These are phyloP conservation scores for Knoxia roxburghii DNA, from an alignment of 257 asterid species.

Conservation along the genomic window DNA sequence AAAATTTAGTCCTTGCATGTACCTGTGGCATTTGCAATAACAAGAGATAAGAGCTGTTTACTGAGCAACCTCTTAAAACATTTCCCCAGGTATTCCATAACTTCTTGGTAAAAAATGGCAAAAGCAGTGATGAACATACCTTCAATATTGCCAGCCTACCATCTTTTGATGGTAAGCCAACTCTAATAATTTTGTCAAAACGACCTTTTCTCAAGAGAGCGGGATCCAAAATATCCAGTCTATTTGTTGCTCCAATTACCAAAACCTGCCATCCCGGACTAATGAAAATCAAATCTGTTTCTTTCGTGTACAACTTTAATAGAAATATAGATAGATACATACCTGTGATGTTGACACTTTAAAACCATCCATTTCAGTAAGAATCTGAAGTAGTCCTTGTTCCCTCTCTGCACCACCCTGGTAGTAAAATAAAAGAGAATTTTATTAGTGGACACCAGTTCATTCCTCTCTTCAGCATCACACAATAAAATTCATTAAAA, in stretches of 20 bases:
- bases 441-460: not conserved
- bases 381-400: slow-evolving; percentile 95
- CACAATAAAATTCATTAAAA: not conserved
- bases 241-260: slow-evolving; percentile 96
- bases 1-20: slow-evolving; percentile 94
- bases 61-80: not conserved
- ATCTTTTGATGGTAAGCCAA: slow-evolving; percentile 91
- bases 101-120: not conserved
- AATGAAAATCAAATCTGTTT: not conserved
- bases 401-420: slow-evolving; percentile 99
- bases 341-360: slow-evolving; percentile 92
- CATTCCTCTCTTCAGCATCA: not conserved
- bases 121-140: slow-evolving; percentile 40
- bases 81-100: not conserved
- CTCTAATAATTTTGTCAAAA: slow-evolving; percentile 93
- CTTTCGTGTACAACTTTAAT: not conserved
- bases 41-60: slow-evolving; percentile 9
- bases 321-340: slow-evolving; percentile 3
- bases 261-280: slow-evolving; percentile 51
- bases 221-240: slow-evolving; percentile 97
- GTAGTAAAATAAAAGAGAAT: slow-evolving; percentile 20
- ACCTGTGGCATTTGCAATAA: slow-evolving; percentile 46
- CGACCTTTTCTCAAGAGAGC: slow-evolving; percentile 97
- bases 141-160: slow-evolving; percentile 91
- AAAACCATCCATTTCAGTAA: slow-evolving; percentile 98